These are phyloP conservation scores for Corrigiola litoralis DNA, from an alignment of 179 eudicot species.

Conservation along the genomic window DNA sequence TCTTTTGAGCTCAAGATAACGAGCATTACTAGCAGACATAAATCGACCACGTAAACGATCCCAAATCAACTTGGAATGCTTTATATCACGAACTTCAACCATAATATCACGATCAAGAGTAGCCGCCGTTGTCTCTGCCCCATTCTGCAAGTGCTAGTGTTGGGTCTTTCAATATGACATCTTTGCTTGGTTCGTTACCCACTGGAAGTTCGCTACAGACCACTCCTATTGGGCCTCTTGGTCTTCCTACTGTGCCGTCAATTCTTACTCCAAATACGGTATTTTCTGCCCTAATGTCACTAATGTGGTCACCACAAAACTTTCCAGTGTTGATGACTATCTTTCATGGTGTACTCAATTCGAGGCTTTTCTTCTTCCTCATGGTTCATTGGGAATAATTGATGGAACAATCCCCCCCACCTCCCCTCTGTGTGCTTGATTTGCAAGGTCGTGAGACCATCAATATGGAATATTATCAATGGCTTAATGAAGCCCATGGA, in stretches of 20 bases:
- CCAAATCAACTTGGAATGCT: background rate
- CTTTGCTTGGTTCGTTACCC: background rate
- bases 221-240: too few species aligned
- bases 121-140: too few species aligned
- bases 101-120: background rate
- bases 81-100: background rate
- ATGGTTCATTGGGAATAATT: background rate
- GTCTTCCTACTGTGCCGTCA: background rate
- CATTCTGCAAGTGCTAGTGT: too few species aligned
- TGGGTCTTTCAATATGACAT: background rate
- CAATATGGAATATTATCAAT: background rate
- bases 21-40: constrained; percentile 5
- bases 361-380: background rate
- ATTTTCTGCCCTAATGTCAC: background rate
- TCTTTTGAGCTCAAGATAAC: background rate
- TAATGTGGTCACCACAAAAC: background rate
- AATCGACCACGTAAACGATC: background rate
- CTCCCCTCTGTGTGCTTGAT: background rate
- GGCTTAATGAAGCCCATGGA: too few species aligned
- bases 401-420: background rate
- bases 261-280: background rate
- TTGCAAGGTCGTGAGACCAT: background rate
- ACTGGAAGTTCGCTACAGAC: too few species aligned
- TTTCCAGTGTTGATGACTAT: background rate
- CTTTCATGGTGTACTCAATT: background rate